Evolutionary conservation across 78 protist species (phyloP).

Genomic region (Speleostelium caveatum): DNA sequence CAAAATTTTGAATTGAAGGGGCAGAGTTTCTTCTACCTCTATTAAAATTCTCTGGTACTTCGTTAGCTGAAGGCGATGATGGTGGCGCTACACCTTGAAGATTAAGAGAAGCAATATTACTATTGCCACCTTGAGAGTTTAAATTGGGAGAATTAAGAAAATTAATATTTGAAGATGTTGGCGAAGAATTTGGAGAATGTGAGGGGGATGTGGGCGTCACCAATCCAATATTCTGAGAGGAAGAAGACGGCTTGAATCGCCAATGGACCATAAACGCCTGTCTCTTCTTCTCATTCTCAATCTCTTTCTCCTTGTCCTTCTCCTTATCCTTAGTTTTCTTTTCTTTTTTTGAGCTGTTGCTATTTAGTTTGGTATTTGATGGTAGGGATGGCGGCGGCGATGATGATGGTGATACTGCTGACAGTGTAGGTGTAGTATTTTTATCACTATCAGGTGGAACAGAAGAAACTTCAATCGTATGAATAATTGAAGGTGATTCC

Average conservation of each 20-base stretch:
- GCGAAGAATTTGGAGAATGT: background rate
- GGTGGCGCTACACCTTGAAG: background rate
- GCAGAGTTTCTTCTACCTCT: constrained; percentile 55
- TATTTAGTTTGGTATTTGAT: background rate
- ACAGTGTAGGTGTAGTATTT: background rate
- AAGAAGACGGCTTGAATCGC: constrained; percentile 36
- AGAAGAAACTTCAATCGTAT: too few species aligned
- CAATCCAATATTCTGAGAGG: background rate
- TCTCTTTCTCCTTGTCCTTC: constrained; percentile 10
- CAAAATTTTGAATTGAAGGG: constrained; percentile 18
- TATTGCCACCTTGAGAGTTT: background rate
- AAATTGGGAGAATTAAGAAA: background rate
- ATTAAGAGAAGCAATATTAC: background rate
- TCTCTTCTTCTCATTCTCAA: constrained; percentile 42
- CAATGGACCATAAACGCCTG: constrained; percentile 50
- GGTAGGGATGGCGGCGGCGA: background rate
- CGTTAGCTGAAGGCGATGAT: background rate
- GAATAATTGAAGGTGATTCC: too few species aligned
- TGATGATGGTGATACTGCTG: background rate
- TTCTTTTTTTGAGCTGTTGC: too few species aligned
- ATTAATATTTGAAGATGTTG: background rate
- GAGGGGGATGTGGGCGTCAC: background rate
- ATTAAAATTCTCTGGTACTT: background rate
- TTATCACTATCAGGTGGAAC: background rate
- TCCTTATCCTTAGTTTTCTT: background rate